Conservation (phyloP, 768 basidiomycete species). For the Melanogaster broomeanus region DNA sequence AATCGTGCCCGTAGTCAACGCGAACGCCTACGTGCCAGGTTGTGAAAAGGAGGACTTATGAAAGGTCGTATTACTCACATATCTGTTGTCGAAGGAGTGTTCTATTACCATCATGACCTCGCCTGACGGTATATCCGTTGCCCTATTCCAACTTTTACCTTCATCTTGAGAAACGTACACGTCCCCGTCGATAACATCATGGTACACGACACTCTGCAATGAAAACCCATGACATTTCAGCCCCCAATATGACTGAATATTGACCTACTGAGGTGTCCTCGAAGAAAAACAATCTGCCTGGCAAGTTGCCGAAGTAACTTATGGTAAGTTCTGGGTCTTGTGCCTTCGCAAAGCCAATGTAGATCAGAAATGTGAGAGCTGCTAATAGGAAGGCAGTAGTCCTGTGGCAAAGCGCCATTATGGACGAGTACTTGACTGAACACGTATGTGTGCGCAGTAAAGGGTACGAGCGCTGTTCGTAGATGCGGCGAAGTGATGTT, state of each 20-base stretch:
- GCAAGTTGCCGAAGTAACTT: slow-evolving; percentile 67
- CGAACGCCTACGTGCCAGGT: slow-evolving; percentile 67
- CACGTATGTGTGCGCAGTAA: slow-evolving; percentile 15
- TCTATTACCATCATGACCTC: slow-evolving; percentile 72
- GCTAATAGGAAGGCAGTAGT: slow-evolving; percentile 29
- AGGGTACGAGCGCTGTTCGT: neutral
- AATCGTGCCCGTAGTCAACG: slow-evolving; percentile 67
- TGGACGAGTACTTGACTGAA: slow-evolving; percentile 11
- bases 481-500: no score
- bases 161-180: slow-evolving; percentile 85
- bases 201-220: slow-evolving; percentile 70
- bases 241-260: neutral
- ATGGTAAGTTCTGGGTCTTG: slow-evolving; percentile 51
- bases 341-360: slow-evolving; percentile 27
- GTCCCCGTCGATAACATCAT: slow-evolving; percentile 68
- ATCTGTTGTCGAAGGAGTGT: slow-evolving; percentile 83
- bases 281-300: slow-evolving; percentile 84
- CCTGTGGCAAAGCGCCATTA: slow-evolving; percentile 31
- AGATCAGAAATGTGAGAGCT: slow-evolving; percentile 22
- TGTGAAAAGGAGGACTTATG: neutral
- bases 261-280: slow-evolving; percentile 84
- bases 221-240: neutral
- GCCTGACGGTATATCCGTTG: slow-evolving; percentile 54
- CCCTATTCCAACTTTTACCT: slow-evolving; percentile 67
- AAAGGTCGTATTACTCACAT: slow-evolving; percentile 44